Evolutionary conservation across 2,329 filamentous ascomycete species (phyloP).

Genomic region (Bipolaris gigantea): DNA sequence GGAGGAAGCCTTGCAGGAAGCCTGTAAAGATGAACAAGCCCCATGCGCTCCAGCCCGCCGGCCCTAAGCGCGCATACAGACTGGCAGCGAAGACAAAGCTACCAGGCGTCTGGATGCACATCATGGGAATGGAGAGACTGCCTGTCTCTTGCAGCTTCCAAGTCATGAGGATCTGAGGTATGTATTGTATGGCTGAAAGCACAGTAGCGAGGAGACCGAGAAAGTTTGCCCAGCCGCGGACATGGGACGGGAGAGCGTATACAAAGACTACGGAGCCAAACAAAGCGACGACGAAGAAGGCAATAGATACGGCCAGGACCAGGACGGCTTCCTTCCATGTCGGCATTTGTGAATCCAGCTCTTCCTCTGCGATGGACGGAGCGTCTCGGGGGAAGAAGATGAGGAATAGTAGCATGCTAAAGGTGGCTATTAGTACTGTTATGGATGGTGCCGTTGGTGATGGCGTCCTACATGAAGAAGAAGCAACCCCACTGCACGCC

Average conservation of each 20-base stretch:
- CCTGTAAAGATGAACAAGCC: slow-evolving; percentile 87
- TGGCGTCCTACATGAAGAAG: slow-evolving; percentile 71
- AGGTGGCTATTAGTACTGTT: slow-evolving; percentile 45
- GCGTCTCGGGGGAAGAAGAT: slow-evolving; percentile 71
- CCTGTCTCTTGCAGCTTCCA: slow-evolving; percentile 82
- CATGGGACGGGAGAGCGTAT: slow-evolving; percentile 62
- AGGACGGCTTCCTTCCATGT: slow-evolving; percentile 77
- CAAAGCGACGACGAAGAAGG: slow-evolving; percentile 74
- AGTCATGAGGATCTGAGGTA: slow-evolving; percentile 94
- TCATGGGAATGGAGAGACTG: slow-evolving; percentile 93
- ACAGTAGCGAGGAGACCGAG: slow-evolving; percentile 77
- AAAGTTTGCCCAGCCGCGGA: slow-evolving; percentile 80
- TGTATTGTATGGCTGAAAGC: slow-evolving; percentile 85
- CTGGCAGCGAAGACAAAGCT: slow-evolving; percentile 88
- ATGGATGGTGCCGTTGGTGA: neutral
- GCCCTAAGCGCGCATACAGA: slow-evolving; percentile 76
- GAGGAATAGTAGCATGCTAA: slow-evolving; percentile 86
- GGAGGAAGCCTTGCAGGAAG: slow-evolving; percentile 75
- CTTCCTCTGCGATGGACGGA: slow-evolving; percentile 28
- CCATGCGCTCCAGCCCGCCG: slow-evolving; percentile 93
- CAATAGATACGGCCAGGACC: slow-evolving; percentile 71
- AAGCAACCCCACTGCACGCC: slow-evolving; percentile 92
- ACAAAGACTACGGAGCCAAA: slow-evolving; percentile 67
- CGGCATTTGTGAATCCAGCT: slow-evolving; percentile 37
- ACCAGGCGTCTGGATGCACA: slow-evolving; percentile 96